Base-by-base conservation (phyloP, 495 filamentous ascomycete genomes). In the Neurospora sp. region DNA sequence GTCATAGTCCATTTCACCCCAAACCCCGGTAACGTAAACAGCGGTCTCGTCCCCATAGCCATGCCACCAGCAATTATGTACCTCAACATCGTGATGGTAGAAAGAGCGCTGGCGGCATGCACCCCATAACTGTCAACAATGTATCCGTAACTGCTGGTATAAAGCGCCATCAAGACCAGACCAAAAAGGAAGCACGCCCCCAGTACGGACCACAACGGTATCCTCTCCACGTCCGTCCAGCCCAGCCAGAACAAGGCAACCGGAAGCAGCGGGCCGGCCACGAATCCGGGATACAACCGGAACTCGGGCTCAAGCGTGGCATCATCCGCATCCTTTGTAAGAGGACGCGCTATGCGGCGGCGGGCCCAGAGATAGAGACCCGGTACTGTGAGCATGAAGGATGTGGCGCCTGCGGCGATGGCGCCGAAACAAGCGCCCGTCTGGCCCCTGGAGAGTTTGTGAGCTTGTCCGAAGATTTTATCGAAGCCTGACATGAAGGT, bases 401-500 rank as follows among this genome's bases (percentile, higher is more conserved):
- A 71, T 22, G 83, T 81, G 2, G 90, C 82, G 0, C 90, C 89
- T 27, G 88, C 74, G 1, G 84, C 85, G 73, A 92, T 89, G 2
- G 85, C 86, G 0, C 88, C 76, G 81, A 90, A 93, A 48, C 83
- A 82, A 31, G 90, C 82, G 16, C 87, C 88, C 0, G 87, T 89
- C 18, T 88, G 72, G 0, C 88, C 88, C 37, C 87, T 75, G 0
- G 82, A 83, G 27, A 90, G 81, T 31, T 81, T 83, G 74, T 92
- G 86, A 0, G 86, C 86, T 8, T 88, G 84, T 22, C 79, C 79
- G 77, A 91, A 93, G 76, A 93, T 87, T 78, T 85, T 89, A 3
- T 85, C 83, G 76, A 91, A 93, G 0, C 89, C 90, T 35, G 87
- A 85, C 31, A 91, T 83, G 79, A 91, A 91, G 7, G 88, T 88